phyloP scores from a whole-genome alignment of 257 asterid genomes.

The Solanum pinnatisectum region DNA sequence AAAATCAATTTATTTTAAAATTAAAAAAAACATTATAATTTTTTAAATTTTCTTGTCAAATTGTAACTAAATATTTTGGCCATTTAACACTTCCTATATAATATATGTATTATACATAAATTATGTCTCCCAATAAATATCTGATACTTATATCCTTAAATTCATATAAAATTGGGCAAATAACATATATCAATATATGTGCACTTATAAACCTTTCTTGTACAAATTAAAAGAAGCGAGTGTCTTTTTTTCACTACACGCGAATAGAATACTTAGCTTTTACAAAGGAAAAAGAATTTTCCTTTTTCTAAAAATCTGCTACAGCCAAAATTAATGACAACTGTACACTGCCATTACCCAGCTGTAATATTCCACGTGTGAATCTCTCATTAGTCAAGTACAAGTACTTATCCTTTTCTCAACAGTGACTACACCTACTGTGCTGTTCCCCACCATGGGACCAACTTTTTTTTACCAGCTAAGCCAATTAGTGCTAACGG shows the following conservation, averaged over 20 bases:
- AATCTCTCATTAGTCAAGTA: not conserved
- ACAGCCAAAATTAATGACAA: constrained; percentile 33
- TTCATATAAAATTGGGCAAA: too few species aligned
- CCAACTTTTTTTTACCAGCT: constrained; percentile 24
- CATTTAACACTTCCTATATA: too few species aligned
- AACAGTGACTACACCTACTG: constrained; percentile 43
- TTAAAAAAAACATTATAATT: too few species aligned
- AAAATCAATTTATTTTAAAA: too few species aligned
- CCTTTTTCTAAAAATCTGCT: not conserved
- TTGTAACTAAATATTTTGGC: too few species aligned
- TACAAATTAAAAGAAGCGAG: not conserved
- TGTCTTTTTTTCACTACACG: not conserved
- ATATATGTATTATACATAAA: too few species aligned
- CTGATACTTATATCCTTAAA: too few species aligned
- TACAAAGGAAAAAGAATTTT: not conserved
- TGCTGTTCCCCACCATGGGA: constrained; percentile 16
- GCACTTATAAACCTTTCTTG: not conserved
- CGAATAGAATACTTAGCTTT: not conserved
- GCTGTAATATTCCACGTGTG: constrained; percentile 50
- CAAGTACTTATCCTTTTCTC: constrained; percentile 15
- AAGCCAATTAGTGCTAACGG: constrained; percentile 28
- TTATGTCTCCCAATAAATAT: too few species aligned
- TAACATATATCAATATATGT: too few species aligned
- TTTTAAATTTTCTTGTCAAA: too few species aligned
- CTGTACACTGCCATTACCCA: constrained; percentile 40